Conservation (phyloP, 257 asterid species). For the Solanum sitiens region DNA sequence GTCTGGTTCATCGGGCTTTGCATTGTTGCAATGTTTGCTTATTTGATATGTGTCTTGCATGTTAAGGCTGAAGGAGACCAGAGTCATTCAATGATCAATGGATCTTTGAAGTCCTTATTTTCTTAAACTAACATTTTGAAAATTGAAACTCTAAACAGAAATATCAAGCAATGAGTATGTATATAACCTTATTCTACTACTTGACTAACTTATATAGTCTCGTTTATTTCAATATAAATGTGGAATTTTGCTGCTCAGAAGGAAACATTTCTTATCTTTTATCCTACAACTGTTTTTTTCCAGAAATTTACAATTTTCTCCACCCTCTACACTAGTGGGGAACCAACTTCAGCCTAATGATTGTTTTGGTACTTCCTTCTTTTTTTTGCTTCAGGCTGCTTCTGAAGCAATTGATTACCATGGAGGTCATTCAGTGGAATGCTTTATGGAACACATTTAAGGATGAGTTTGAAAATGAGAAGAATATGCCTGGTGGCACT, state of each 20-base stretch:
- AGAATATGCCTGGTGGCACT: conserved; percentile 77
- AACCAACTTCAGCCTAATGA: neutral
- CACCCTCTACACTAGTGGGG: neutral
- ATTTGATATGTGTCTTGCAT: neutral
- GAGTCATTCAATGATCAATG: neutral
- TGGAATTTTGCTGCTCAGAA: neutral
- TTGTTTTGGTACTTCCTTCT: neutral
- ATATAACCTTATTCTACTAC: neutral
- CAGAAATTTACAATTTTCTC: neutral
- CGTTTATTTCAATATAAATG: neutral
- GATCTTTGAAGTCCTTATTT: neutral
- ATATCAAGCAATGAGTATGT: neutral
- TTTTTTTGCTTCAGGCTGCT: conserved; percentile 35
- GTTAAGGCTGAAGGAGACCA: neutral
- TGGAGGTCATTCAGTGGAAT: conserved; percentile 96
- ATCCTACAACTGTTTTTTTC: neutral
- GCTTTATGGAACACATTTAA: conserved; percentile 71
- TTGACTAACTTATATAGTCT: neutral
- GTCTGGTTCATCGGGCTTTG: neutral
- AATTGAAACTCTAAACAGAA: neutral
- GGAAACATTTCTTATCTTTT: neutral
- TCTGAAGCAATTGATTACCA: conserved; percentile 75
- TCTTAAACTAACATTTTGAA: neutral
- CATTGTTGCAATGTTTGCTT: neutral
- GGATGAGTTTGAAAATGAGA: conserved; percentile 88